Evolutionary conservation across 371 early-diverging fungal species (phyloP).

Genomic region (Dinochytrium kinnereticum): DNA sequence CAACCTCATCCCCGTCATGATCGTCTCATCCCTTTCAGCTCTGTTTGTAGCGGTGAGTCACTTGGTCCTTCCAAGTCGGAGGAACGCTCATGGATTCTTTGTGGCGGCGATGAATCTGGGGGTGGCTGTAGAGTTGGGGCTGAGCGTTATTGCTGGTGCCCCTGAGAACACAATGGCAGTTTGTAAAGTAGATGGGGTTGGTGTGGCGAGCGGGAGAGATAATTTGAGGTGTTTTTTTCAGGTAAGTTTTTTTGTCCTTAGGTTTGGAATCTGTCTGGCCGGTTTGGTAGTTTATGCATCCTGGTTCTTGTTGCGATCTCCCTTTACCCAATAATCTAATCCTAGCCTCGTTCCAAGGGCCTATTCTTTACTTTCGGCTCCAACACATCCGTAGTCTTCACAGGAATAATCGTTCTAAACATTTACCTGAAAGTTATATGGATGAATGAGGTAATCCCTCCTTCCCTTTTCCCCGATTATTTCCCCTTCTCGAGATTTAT

Average conservation of each 20-base stretch:
- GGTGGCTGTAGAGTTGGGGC: not conserved
- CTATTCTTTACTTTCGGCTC: not conserved
- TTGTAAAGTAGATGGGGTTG: not conserved
- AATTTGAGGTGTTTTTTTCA: not conserved
- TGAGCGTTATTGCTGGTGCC: not conserved
- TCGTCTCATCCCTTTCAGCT: slow-evolving; percentile 62
- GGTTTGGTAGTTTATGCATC: too few species aligned
- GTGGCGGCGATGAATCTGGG: not conserved
- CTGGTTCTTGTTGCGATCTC: too few species aligned
- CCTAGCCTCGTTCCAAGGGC: too few species aligned
- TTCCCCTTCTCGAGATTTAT: too few species aligned
- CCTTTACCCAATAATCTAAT: too few species aligned
- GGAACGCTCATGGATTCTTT: not conserved
- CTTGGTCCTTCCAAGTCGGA: not conserved
- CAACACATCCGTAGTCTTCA: not conserved
- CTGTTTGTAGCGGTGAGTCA: not conserved
- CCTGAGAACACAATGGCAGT: not conserved
- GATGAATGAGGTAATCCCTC: too few species aligned
- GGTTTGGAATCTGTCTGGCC: too few species aligned
- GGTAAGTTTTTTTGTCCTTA: too few species aligned
- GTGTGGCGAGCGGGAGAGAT: not conserved
- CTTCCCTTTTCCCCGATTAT: too few species aligned
- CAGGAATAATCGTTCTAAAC: not conserved
- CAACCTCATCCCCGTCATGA: slow-evolving; percentile 68
- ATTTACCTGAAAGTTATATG: not conserved